phyloP scores from a whole-genome alignment of 345 rosid genomes.

The Linum lewisii region DNA sequence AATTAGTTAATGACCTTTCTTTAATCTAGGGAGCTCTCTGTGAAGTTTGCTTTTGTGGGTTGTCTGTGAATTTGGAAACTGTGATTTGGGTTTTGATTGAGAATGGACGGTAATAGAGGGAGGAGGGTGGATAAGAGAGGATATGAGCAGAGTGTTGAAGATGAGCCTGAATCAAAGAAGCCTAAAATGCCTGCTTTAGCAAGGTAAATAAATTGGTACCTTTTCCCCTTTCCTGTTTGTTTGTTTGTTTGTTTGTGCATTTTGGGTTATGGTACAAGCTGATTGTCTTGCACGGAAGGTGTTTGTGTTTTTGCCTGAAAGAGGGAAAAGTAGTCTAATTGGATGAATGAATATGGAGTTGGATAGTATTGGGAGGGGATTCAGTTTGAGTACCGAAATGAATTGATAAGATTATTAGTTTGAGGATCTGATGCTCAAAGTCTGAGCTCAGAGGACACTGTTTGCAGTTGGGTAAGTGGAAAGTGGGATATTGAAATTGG shows the following conservation, averaged over 20 bases:
- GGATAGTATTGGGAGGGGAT: neutral
- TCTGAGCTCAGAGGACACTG: neutral
- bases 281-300: neutral
- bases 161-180: constrained; percentile 56
- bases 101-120: constrained; percentile 60
- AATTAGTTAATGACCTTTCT: too few relatives aligned
- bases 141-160: constrained; percentile 40
- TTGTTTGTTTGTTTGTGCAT: neutral
- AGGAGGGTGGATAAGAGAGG: constrained; percentile 41
- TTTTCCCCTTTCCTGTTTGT: neutral
- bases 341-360: too few relatives aligned
- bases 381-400: neutral
- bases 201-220: constrained; percentile 36
- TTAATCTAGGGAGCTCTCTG: constrained; percentile 2
- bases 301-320: neutral
- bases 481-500: neutral
- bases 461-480: neutral
- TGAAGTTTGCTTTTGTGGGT: constrained; percentile 31
- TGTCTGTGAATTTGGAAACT: constrained; percentile 13
- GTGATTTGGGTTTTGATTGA: neutral
- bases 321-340: neutral
- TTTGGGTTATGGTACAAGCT: neutral
- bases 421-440: neutral
- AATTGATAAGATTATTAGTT: neutral
- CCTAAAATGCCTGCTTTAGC: constrained; percentile 75